Evolutionary conservation across 2,329 filamentous ascomycete genomes (phyloP), one percentile per base, ranked within the genome.

Genomic region (Aspergillus vadensis): DNA sequence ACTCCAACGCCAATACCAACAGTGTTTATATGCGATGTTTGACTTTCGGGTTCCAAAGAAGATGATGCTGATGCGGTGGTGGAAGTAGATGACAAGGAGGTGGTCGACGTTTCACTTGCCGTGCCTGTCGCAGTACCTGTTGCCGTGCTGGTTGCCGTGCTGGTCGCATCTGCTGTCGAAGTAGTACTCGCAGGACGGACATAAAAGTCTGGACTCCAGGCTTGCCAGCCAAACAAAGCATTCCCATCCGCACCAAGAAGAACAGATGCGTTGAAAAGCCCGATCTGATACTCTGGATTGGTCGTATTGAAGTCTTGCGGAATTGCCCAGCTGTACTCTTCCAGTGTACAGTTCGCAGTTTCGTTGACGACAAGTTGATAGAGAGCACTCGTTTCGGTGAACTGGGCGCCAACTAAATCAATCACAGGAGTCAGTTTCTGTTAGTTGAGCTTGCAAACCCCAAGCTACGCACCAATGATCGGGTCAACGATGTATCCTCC

Each of bases 331-430:
- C 44, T 61, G 50, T 58, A 61, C 30, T 60, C 58, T 47, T 63
- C 61, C 19, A 65, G 55, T 50, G 62, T 63, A 55, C 57, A 63
- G 58, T 63, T 61, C 15, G 59, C 56, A 25, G 56, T 58, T 3
- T 58, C 27, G 14, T 58, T 53, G 36, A 52, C 38, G 15, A 58
- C 36, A 38, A 58, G 56, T 52, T 51, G 56, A 17, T 58, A 58
- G 15, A 58, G 56, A 14, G 36, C 41, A 25, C 56, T 58, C 23
- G 23, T 44, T 9, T 32, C 32, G 38, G 56, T 52, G 38, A 58
- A 58, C 15, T 43, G 5, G 9, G 56, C 56, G 7, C 56, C 47
- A 17, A 47, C 56, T 58, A 23, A 8, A 14, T 32, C n/a, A 27
- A 36, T 32, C 19, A 9, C 9, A 14, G 12, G n/a, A 2, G 43